Evolutionary conservation across 2,329 filamentous ascomycete species (phyloP), one percentile per base, ranked within the genome.

Genomic region (Neodidymelliopsis sp.): DNA sequence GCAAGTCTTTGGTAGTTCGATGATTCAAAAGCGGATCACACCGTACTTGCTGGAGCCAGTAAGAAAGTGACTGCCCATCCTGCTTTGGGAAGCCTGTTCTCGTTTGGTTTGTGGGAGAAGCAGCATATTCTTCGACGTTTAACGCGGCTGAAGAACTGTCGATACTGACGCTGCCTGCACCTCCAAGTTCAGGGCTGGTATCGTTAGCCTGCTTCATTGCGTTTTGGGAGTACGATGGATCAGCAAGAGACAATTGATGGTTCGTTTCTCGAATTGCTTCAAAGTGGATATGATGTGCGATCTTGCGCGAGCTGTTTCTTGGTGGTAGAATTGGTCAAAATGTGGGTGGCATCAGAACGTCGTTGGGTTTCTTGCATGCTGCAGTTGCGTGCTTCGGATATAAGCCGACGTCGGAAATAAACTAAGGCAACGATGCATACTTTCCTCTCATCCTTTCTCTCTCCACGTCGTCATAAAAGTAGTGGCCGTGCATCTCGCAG

Each of bases 41-140:
- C 10, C 62, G 53, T n/a, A 67, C 61, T 52, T 67, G 57, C 33
- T 67, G 62, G 6, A 66, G 49, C 62, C 64, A 67, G 22, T 63
- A 63, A 10, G 61, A 66, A 1, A 65, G 50, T 13, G 62, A 65
- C 30, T 67, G 62, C 15, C 62, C 59, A 12, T 48, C 38, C 57
- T 57, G 54, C 34, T 64, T 67, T 3, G 62, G 57, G 15, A 64
- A 65, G 0, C 60, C 59, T 6, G 55, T 62, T n/a, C 55, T 49
- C 18, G 29, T 36, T 10, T 31, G 44, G 16, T 36, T 31, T 13
- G 44, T 33, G 19, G 42, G 40, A 15, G 43, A 10, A 4, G 60
- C 54, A 16, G 56, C 62, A 15, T 63, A 50, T 6, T 60, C 58
- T 12, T 63, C 60, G 6, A 55, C 54, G 4, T 62, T 62, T 3